Evolutionary conservation across 2,329 filamentous ascomycete genomes (phyloP).

Genomic region (Leptodontidium sp.): DNA sequence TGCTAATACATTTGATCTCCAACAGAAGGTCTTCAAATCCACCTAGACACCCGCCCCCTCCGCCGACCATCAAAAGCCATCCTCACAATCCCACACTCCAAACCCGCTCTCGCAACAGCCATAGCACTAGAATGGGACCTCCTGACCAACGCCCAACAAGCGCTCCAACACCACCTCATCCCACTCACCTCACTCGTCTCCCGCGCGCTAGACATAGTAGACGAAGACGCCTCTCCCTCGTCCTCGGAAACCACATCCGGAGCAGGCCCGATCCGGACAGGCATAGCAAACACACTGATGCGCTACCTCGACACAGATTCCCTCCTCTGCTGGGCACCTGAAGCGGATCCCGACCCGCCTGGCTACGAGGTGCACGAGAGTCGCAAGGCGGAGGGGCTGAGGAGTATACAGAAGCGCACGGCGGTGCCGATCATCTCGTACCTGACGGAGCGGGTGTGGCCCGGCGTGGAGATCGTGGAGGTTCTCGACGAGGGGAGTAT

Average conservation of each 20-base stretch:
- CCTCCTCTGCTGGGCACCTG: constrained; percentile 86
- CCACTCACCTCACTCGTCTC: constrained; percentile 87
- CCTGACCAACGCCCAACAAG: constrained; percentile 82
- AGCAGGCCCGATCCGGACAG: constrained; percentile 62
- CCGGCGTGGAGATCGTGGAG: constrained; percentile 79
- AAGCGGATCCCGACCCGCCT: constrained; percentile 57
- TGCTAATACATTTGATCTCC: background rate
- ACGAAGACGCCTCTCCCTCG: constrained; percentile 62
- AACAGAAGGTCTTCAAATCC: constrained; percentile 58
- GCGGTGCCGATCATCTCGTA: constrained; percentile 76
- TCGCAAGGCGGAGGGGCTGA: constrained; percentile 62
- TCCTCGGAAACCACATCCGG: constrained; percentile 30
- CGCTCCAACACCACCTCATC: constrained; percentile 85
- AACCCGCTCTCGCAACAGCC: constrained; percentile 82
- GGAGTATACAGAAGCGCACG: constrained; percentile 74
- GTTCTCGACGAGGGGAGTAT: constrained; percentile 84
- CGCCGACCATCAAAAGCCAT: constrained; percentile 79
- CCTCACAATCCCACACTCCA: constrained; percentile 75
- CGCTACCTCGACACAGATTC: constrained; percentile 93
- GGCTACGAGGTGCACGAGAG: constrained; percentile 53
- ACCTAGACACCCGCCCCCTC: constrained; percentile 81
- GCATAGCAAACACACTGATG: constrained; percentile 75
- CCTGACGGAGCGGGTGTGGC: constrained; percentile 80
- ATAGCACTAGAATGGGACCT: constrained; percentile 95
- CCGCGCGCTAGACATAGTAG: constrained; percentile 81